A percentile compares a stretch with the other conserved stretches of the same genome.
Evolutionary conservation across 306 rosid genomes (phyloP).

Genomic region (Hippophae tibetana): DNA sequence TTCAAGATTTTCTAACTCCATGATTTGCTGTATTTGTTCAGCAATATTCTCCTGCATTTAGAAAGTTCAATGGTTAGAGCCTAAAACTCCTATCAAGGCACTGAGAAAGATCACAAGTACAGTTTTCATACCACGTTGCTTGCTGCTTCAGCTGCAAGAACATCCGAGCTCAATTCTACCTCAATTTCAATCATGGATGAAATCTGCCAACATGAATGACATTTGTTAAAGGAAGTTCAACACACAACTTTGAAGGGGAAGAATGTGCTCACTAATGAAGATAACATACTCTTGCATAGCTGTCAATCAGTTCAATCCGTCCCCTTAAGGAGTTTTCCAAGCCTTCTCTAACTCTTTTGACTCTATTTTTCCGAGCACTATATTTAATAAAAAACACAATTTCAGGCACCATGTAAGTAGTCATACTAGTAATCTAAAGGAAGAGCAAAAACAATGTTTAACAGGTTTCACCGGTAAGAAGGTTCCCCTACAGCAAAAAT

Average conservation of each 20-base stretch:
- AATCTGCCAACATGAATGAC: slow-evolving; percentile 38
- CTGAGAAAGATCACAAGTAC: slow-evolving; percentile 7
- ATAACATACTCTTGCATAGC: slow-evolving; percentile 75
- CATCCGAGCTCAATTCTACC: slow-evolving; percentile 88
- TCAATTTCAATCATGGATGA: slow-evolving; percentile 96
- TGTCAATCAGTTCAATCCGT: slow-evolving; percentile 73
- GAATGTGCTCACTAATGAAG: background rate
- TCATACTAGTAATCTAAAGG: slow-evolving; percentile 7
- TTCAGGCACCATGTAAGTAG: slow-evolving; percentile 4
- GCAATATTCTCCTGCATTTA: slow-evolving; percentile 63
- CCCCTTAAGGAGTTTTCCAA: slow-evolving; percentile 72
- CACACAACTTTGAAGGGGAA: slow-evolving; percentile 7
- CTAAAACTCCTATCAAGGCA: background rate
- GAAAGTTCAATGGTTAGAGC: background rate
- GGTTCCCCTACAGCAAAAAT: slow-evolving; percentile 91
- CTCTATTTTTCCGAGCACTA: slow-evolving; percentile 67
- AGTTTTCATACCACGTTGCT: slow-evolving; percentile 51
- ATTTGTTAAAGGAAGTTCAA: slow-evolving; percentile 14
- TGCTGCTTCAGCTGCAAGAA: slow-evolving; percentile 83
- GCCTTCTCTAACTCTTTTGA: slow-evolving; percentile 73
- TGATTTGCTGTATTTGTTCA: slow-evolving; percentile 82
- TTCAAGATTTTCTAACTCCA: slow-evolving; percentile 93
- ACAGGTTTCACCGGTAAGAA: slow-evolving; percentile 60
- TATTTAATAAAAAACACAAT: slow-evolving; percentile 15
- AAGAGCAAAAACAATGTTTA: slow-evolving; percentile 6